phyloP scores from a whole-genome alignment of 2,329 filamentous ascomycete genomes.

The Alternaria ventricosa region DNA sequence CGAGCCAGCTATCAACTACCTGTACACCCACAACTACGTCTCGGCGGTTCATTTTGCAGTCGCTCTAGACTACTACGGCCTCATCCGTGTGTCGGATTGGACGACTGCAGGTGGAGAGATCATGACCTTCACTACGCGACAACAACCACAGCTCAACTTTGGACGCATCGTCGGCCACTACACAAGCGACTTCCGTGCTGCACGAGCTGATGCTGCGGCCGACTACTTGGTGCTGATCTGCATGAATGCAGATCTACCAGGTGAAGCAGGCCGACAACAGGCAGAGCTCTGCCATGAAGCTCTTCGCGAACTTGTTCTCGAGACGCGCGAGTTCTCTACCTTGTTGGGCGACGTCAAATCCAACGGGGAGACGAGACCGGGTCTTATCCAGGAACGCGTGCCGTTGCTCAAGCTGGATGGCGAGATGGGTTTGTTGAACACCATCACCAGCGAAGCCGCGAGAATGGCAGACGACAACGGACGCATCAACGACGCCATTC shows the following conservation, averaged over 20 bases:
- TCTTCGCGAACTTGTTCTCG: slow-evolving; percentile 90
- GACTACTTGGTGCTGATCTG: slow-evolving; percentile 94
- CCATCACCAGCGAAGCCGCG: slow-evolving; percentile 92
- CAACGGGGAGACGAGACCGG: slow-evolving; percentile 84
- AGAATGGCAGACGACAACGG: slow-evolving; percentile 94
- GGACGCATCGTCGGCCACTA: slow-evolving; percentile 93
- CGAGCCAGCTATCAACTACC: slow-evolving; percentile 88
- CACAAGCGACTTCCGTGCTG: slow-evolving; percentile 92
- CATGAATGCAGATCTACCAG: slow-evolving; percentile 82
- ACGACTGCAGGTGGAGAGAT: slow-evolving; percentile 69
- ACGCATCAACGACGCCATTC: slow-evolving; percentile 88
- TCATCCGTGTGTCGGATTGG: slow-evolving; percentile 82
- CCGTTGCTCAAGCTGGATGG: slow-evolving; percentile 79
- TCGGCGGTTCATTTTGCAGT: slow-evolving; percentile 96
- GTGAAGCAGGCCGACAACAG: slow-evolving; percentile 77
- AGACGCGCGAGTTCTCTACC: slow-evolving; percentile 94
- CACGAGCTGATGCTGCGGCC: slow-evolving; percentile 85
- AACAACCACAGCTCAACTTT: slow-evolving; percentile 87
- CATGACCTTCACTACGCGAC: slow-evolving; percentile 70
- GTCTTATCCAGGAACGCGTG: slow-evolving; percentile 85
- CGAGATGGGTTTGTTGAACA: slow-evolving; percentile 83
- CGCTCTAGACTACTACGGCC: slow-evolving; percentile 72
- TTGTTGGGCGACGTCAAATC: slow-evolving; percentile 88
- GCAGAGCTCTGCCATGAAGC: slow-evolving; percentile 88
- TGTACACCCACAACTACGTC: slow-evolving; percentile 90